Base-by-base conservation (phyloP, 2,329 filamentous ascomycete species). In the Fusarium subglutinans region DNA sequence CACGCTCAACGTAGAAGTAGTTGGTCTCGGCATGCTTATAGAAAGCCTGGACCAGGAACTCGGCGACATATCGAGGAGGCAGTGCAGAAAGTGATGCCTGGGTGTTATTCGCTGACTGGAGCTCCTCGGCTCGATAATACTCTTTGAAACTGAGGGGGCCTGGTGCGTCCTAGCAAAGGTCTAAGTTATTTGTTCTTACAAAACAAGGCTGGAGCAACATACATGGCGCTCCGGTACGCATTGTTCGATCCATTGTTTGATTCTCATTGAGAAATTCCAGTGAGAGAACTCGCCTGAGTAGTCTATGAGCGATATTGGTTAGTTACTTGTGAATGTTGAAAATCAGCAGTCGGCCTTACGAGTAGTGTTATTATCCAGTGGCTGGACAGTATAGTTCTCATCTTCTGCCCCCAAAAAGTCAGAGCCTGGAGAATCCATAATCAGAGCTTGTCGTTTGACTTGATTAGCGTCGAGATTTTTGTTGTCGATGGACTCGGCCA, bases 261-360 rank as follows among this genome's bases (percentile, higher is more conserved):
- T 83, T 45, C 84, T 80, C 84, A 86, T 86, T 45, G 86, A 87
- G 73, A 87, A 87, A 70, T 87, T 87, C 84, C 86, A 87, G 63
- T 87, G 86, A 4, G 86, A 87, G 72, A 87, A 87, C 69, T 87
- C 86, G 14, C 86, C 86, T 2, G 86, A 87, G 66, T 86, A 87
- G 61, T 87, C 85, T 87, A 47, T 9, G 10, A 43, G 8, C 20
- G 3, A 50, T 18, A 47, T 77, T 66, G 44, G 63, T 45, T 38
- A 69, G 40, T 54, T 64, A 62, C 30, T 72, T 54, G 15, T 61
- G 50, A 22, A 6, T 45, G 38, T 33, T 40, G 53, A 48, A 50
- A 50, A 33, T 22, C 60, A 63, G n/a, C 44, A 56, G 44, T 26
- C 18, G 41, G 20, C 70, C 83, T 79, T 70, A 85, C 84, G 84